These are phyloP conservation scores for Acacia acuminata DNA, from an alignment of 306 rosid species.

Conservation along the genomic window DNA sequence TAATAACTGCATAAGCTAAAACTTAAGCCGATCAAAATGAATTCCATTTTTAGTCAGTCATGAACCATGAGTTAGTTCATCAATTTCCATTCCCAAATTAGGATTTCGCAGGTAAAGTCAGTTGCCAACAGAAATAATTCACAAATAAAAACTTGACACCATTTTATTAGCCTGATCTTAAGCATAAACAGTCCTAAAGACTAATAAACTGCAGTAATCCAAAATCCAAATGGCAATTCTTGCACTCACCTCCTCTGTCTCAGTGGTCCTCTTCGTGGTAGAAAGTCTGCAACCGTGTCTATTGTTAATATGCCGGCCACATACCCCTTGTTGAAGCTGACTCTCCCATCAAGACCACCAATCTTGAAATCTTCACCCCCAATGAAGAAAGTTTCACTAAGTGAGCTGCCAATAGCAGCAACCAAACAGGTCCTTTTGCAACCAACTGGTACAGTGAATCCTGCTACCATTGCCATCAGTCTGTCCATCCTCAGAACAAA, in stretches of 20 bases:
- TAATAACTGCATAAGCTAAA: neutral
- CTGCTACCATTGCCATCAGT: constrained; percentile 80
- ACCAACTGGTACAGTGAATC: constrained; percentile 77
- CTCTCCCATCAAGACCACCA: constrained; percentile 72
- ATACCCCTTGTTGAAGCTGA: constrained; percentile 82
- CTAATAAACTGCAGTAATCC: constrained; percentile 15
- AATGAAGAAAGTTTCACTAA: constrained; percentile 58
- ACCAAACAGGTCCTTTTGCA: constrained; percentile 89
- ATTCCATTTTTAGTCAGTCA: neutral
- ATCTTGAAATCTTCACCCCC: constrained; percentile 70
- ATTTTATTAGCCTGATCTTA: constrained; percentile 9
- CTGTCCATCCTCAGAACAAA: constrained; percentile 86
- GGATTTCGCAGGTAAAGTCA: neutral
- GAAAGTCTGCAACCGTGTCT: constrained; percentile 95
- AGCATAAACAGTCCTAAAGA: constrained; percentile 6
- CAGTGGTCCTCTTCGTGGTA: constrained; percentile 80
- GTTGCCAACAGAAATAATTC: neutral
- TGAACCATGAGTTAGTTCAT: neutral
- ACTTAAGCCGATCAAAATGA: neutral
- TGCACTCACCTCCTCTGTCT: constrained; percentile 76
- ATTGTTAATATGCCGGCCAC: constrained; percentile 92
- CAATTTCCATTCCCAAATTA: neutral
- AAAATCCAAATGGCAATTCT: constrained; percentile 12
- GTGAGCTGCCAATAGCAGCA: constrained; percentile 72
- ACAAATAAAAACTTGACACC: constrained; percentile 22